Conservation (phyloP, 306 rosid genomes). For the Mimosa pudica region DNA sequence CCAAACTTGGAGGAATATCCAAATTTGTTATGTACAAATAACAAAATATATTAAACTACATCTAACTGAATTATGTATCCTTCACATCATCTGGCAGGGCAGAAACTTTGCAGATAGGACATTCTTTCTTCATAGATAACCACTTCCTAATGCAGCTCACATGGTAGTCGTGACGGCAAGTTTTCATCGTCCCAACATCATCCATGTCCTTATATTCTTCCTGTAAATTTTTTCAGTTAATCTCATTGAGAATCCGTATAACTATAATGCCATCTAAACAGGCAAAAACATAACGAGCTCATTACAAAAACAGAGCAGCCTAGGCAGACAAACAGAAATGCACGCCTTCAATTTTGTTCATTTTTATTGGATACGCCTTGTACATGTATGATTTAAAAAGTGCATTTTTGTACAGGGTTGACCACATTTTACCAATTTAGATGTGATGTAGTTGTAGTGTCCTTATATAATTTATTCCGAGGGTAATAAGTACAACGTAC, state of each 20-base stretch:
- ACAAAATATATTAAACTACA: slow-evolving; percentile 31
- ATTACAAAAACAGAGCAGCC: background rate
- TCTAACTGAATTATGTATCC: slow-evolving; percentile 43
- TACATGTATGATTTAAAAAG: no score
- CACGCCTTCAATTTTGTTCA: no score
- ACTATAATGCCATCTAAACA: slow-evolving; percentile 3
- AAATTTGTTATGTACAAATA: slow-evolving; percentile 46
- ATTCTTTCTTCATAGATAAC: slow-evolving; percentile 72
- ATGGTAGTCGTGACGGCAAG: slow-evolving; percentile 82
- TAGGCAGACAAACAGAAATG: no score
- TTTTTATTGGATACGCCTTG: no score
- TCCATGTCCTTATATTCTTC: slow-evolving; percentile 87
- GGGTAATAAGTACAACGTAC: background rate
- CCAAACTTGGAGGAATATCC: slow-evolving; percentile 47
- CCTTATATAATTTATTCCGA: no score
- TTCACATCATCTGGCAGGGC: slow-evolving; percentile 50
- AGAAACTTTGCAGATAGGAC: slow-evolving; percentile 79
- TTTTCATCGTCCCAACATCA: slow-evolving; percentile 69
- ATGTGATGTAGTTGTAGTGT: no score
- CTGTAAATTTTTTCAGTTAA: slow-evolving; percentile 44
- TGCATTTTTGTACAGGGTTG: no score
- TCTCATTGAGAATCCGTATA: slow-evolving; percentile 16
- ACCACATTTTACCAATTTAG: no score
- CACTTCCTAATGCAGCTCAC: slow-evolving; percentile 81
- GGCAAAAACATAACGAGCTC: background rate